Evolutionary conservation across 768 basidiomycete species (phyloP).

Genomic region (Mycena olivaceomarginata): DNA sequence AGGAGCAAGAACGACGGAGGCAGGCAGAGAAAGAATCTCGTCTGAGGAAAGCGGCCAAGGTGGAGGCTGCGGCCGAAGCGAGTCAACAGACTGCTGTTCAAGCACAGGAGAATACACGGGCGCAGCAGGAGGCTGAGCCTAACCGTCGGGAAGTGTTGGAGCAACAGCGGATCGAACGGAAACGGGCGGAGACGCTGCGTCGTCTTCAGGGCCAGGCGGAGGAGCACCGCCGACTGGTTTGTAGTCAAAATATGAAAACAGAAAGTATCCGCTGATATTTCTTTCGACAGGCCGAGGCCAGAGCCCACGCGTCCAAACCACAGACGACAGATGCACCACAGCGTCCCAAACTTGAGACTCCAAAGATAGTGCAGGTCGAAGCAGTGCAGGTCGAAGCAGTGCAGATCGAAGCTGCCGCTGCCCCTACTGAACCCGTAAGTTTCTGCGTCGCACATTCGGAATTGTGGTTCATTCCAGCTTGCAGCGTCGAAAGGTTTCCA

Average conservation of each 20-base stretch:
- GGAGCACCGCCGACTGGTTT: conserved; percentile 47
- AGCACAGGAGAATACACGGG: conserved; percentile 26
- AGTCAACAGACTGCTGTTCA: conserved; percentile 23
- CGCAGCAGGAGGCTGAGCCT: conserved; percentile 32
- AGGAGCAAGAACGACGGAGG: conserved; percentile 41
- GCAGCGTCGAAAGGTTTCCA: conserved; percentile 24
- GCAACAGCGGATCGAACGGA: conserved; percentile 38
- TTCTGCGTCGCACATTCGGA: background rate
- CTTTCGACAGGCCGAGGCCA: conserved; percentile 34
- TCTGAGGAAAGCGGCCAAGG: conserved; percentile 32
- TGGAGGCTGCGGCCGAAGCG: conserved; percentile 35
- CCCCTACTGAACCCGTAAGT: conserved; percentile 4
- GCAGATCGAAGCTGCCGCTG: background rate
- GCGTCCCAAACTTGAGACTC: background rate
- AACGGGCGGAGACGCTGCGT: conserved; percentile 47
- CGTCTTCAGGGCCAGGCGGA: conserved; percentile 51
- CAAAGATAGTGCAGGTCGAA: background rate
- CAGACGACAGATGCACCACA: background rate
- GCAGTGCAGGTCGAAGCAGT: background rate
- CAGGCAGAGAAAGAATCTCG: conserved; percentile 40
- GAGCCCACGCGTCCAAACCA: background rate
- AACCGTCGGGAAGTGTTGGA: conserved; percentile 16
- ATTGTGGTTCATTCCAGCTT: background rate
- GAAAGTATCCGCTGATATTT: conserved; percentile 3
- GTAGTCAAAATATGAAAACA: background rate